phyloP scores from a whole-genome alignment of 2,329 filamentous ascomycete species.

The Claviceps cyperi region DNA sequence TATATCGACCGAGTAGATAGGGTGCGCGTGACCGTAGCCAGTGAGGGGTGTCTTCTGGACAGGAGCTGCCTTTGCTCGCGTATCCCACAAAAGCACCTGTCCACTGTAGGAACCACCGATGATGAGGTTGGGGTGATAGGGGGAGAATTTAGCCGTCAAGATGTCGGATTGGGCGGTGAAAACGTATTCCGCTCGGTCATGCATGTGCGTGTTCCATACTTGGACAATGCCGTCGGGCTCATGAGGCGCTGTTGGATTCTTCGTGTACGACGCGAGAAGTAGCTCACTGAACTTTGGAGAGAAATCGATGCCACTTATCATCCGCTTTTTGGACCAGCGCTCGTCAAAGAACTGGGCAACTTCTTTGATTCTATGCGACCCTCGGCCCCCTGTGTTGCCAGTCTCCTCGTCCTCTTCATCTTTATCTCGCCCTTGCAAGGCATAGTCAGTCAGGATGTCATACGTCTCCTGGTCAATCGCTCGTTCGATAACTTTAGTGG shows the following conservation, averaged over 20 bases:
- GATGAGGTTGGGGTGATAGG: constrained; percentile 92
- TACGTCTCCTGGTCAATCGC: constrained; percentile 84
- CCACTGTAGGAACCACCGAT: constrained; percentile 93
- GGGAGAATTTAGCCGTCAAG: constrained; percentile 92
- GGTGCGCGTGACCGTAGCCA: constrained; percentile 88
- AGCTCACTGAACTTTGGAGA: constrained; percentile 92
- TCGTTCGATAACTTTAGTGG: constrained; percentile 92
- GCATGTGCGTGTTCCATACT: constrained; percentile 93
- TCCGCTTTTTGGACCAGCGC: constrained; percentile 91
- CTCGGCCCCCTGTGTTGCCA: constrained; percentile 55
- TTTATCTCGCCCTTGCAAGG: constrained; percentile 58
- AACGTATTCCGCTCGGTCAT: constrained; percentile 86
- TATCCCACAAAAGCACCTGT: constrained; percentile 95
- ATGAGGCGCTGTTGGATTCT: constrained; percentile 87
- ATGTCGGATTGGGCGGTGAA: constrained; percentile 96
- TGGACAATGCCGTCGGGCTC: constrained; percentile 88
- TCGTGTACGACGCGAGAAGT: constrained; percentile 87
- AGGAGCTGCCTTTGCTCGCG: constrained; percentile 71
- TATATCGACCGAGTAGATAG: constrained; percentile 88
- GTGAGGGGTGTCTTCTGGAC: constrained; percentile 95
- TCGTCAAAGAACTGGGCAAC: constrained; percentile 89
- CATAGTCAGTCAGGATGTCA: constrained; percentile 90
- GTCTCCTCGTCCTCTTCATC: constrained; percentile 72
- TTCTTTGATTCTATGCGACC: constrained; percentile 66
- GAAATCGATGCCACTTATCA: constrained; percentile 92